phyloP scores from a whole-genome alignment of 2,329 filamentous ascomycete genomes.

The Alternaria incomplexa region DNA sequence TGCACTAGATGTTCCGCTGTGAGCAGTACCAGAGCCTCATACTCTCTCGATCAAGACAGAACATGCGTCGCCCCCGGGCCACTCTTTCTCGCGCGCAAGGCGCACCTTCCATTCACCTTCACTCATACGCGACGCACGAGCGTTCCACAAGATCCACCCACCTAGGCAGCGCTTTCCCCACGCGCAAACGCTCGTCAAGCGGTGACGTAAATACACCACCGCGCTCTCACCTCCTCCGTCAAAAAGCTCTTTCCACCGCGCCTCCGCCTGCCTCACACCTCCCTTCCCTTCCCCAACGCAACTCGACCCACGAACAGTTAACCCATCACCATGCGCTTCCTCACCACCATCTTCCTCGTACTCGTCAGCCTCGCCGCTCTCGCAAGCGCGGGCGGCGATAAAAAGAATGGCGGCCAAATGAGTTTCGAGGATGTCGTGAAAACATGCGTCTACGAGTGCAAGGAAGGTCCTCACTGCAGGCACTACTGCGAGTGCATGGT shows the following conservation, averaged over 20 bases:
- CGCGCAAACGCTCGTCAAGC: too few relatives aligned
- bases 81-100: not conserved
- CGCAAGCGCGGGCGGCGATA: not conserved
- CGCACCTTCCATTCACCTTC: not conserved
- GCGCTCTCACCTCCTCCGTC: not conserved
- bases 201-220: not conserved
- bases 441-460: not conserved
- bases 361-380: not conserved
- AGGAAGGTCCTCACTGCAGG: not conserved
- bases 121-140: not conserved
- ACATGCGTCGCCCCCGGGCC: not conserved
- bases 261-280: not conserved
- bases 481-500: not conserved
- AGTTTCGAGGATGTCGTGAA: too few relatives aligned
- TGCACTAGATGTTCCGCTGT: rapidly evolving
- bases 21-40: not conserved
- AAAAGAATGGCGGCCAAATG: not conserved
- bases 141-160: not conserved
- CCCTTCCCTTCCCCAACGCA: not conserved
- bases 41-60: not conserved
- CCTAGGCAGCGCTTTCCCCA: not conserved
- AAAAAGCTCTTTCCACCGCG: not conserved
- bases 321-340: not conserved
- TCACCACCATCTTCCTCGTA: not conserved
- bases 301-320: too few relatives aligned